These are phyloP conservation scores for Calycina herbarum DNA, from an alignment of 2,329 filamentous ascomycete genomes.

Conservation along the genomic window DNA sequence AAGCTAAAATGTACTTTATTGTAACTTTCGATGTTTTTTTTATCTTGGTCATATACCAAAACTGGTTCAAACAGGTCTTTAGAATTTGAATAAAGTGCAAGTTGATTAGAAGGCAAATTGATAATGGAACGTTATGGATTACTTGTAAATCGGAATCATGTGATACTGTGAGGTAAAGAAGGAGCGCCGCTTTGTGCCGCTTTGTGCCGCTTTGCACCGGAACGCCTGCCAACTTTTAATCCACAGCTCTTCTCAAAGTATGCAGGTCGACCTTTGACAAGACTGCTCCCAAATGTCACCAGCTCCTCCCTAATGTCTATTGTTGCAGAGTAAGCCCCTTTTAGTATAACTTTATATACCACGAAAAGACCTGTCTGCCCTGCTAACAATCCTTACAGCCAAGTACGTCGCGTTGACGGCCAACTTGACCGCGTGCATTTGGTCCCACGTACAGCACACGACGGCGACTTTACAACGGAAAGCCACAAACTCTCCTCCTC, in stretches of 20 bases:
- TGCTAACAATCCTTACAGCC: conserved; percentile 34
- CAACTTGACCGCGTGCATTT: conserved; percentile 65
- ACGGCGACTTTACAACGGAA: conserved; percentile 36
- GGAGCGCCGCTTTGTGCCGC: conserved; percentile 3
- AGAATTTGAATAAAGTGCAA: too few species aligned
- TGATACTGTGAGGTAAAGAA: too few species aligned
- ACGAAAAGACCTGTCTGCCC: neutral
- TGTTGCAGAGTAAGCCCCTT: conserved; percentile 45
- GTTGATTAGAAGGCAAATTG: too few species aligned
- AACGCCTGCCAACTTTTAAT: neutral
- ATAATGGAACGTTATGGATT: too few species aligned
- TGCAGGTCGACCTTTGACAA: neutral
- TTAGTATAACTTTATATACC: neutral
- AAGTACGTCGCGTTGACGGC: conserved; percentile 63
- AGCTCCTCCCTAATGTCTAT: conserved; percentile 43
- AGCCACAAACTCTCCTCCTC: conserved; percentile 42
- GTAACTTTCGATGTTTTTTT: too few species aligned
- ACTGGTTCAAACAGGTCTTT: too few species aligned
- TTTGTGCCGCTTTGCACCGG: conserved; percentile 4
- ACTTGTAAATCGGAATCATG: too few species aligned
- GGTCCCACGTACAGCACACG: conserved; percentile 45
- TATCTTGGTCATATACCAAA: too few species aligned
- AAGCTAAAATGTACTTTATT: too few species aligned
- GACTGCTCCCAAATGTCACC: conserved; percentile 18
- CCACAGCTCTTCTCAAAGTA: neutral